Evolutionary conservation across 345 rosid species (phyloP).

Genomic region (Eutrema japonicum): DNA sequence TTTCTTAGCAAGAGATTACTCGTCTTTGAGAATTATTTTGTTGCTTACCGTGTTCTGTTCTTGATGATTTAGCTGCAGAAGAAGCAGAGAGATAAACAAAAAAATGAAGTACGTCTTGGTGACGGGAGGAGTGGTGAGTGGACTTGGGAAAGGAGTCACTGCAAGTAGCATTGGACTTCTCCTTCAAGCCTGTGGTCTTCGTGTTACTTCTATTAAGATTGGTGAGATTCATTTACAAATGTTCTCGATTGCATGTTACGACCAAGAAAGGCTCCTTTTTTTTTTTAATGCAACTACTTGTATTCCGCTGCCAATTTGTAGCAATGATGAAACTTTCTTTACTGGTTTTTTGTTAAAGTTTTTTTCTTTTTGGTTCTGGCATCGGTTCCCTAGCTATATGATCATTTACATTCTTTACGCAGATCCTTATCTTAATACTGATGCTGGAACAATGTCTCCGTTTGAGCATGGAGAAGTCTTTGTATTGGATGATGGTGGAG

Average conservation of each 20-base stretch:
- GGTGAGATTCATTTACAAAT: conserved; percentile 42
- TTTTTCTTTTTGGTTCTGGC: neutral
- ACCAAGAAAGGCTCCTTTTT: neutral
- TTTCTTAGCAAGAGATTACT: neutral
- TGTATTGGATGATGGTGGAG: conserved; percentile 86
- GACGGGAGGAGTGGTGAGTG: conserved; percentile 85
- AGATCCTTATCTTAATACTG: conserved; percentile 87
- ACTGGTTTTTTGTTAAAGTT: neutral
- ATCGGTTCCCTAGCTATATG: neutral
- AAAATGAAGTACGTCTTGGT: conserved; percentile 82
- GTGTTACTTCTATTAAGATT: conserved; percentile 79
- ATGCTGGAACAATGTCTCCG: conserved; percentile 93
- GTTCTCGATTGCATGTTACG: conserved; percentile 16
- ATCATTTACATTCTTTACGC: conserved; percentile 29
- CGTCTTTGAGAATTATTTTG: neutral
- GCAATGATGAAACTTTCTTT: neutral
- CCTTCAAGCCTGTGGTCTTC: conserved; percentile 80
- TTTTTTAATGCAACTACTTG: neutral
- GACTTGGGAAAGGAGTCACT: conserved; percentile 84
- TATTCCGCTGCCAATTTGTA: neutral
- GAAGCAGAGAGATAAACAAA: conserved; percentile 16
- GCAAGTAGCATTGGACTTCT: conserved; percentile 87
- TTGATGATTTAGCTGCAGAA: conserved; percentile 33
- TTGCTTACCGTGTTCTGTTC: conserved; percentile 6
- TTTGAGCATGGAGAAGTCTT: conserved; percentile 91